phyloP scores from a whole-genome alignment of 768 basidiomycete species.

The Amanita jacksonii region DNA sequence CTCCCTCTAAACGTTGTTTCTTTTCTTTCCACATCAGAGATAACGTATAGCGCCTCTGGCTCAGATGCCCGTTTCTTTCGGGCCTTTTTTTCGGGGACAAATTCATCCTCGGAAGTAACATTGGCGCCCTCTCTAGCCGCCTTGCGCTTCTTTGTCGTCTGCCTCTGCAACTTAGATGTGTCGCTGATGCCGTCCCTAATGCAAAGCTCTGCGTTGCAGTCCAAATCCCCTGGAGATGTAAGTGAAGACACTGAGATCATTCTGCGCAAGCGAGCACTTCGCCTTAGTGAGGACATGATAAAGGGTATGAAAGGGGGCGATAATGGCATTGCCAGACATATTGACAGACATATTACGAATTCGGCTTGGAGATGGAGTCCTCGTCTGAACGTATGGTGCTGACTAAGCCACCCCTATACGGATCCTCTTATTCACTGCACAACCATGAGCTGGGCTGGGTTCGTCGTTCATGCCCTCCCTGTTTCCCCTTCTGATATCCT shows the following conservation, averaged over 20 bases:
- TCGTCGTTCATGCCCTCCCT: slow-evolving; percentile 9
- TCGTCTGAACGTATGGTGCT: background rate
- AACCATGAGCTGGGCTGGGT: slow-evolving; percentile 53
- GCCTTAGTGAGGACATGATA: slow-evolving; percentile 2
- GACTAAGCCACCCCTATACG: slow-evolving; percentile 8
- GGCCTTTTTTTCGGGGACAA: slow-evolving; percentile 11
- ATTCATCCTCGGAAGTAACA: background rate
- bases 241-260: background rate
- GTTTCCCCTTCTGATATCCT: slow-evolving; percentile 5
- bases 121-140: background rate
- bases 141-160: background rate
- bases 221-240: background rate
- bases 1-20: slow-evolving; percentile 63
- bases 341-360: background rate
- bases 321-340: too few relatives aligned
- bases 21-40: slow-evolving; percentile 62
- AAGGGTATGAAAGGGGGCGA: slow-evolving; percentile 2
- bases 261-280: slow-evolving; percentile 2
- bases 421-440: background rate
- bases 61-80: slow-evolving; percentile 21
- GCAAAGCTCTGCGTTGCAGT: background rate
- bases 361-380: background rate
- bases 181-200: too few relatives aligned
- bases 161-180: too few relatives aligned
- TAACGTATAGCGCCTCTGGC: slow-evolving; percentile 50